Conservation (phyloP, 768 basidiomycete species). For the Stropharia rugosoannulata region DNA sequence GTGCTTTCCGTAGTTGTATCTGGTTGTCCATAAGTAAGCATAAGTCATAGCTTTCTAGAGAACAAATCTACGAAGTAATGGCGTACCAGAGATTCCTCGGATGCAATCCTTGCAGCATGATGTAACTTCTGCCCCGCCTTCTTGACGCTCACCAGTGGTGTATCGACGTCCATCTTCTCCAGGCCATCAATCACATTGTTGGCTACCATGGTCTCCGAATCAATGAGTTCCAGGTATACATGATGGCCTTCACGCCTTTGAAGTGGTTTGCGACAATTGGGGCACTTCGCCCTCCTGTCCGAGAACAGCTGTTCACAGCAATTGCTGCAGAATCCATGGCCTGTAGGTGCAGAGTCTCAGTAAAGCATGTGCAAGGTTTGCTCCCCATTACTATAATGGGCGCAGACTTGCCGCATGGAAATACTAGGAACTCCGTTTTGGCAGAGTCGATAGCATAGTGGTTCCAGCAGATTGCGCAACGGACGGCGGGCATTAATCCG, state of each 20-base stretch:
- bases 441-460: slow-evolving; percentile 18
- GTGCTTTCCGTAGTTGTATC: slow-evolving; percentile 31
- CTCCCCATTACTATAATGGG: neutral
- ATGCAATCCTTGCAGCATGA: slow-evolving; percentile 24
- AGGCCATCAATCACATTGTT: slow-evolving; percentile 30
- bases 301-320: slow-evolving; percentile 28
- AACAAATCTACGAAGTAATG: neutral
- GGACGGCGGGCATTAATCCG: slow-evolving; percentile 15
- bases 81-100: slow-evolving; percentile 28
- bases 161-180: slow-evolving; percentile 29
- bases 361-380: neutral
- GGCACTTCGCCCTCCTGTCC: slow-evolving; percentile 20
- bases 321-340: slow-evolving; percentile 41
- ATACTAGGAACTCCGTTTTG: slow-evolving; percentile 25
- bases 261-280: slow-evolving; percentile 21
- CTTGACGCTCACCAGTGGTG: slow-evolving; percentile 34
- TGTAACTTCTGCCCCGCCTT: slow-evolving; percentile 33
- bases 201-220: slow-evolving; percentile 19
- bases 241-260: slow-evolving; percentile 23
- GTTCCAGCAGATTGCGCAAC: slow-evolving; percentile 28
- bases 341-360: slow-evolving; percentile 16
- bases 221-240: slow-evolving; percentile 28
- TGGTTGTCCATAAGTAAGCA: slow-evolving; percentile 14
- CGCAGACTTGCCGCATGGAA: slow-evolving; percentile 32
- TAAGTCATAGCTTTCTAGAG: neutral